Evolutionary conservation across 768 basidiomycete genomes (phyloP), one percentile per base, ranked within the genome.

Genomic region (Lactarius indigo): DNA sequence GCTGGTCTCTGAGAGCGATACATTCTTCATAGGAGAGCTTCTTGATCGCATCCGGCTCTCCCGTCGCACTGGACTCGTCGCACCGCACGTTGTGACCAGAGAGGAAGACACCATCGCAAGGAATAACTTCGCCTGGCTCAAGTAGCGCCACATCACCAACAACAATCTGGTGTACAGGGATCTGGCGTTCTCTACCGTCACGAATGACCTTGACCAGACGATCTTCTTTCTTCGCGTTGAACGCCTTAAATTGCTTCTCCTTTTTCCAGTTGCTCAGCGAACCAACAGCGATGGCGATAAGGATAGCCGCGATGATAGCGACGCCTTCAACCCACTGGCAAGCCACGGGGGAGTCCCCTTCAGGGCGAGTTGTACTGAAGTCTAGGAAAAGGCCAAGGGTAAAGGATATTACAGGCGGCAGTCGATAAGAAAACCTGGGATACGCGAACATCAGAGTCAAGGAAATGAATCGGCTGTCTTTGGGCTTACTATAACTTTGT

Each of bases 211-310:
- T 94, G 75, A 96, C 85, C 69, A 84, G 85, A 30, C 96, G 91
- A 71, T 96, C 97, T 63, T 98, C 96, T 77, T 96, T 96, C 78
- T 96, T 91, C 71, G 91, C 92, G 73, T 98, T 98, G 50, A 99
- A 84, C n/a, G 81, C 82, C 73, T 89, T 87, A 81, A 99, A 99
- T 78, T 98, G 97, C 1, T 88, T 88, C 76, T 99, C 97, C 77
- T 98, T 98, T 77, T 98, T 95, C 90, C 92, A 99, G 77, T 99
- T 97, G 73, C 97, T 98, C 54, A 98, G 70, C 17, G 50, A n/a
- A 17, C 39, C 39, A 39, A 39, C 39, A 39, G 39, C 13, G 15
- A 39, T 1, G 39, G 5, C 39, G 17, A 39, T 17, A 39, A 39
- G 39, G 15, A 39, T 39, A 5, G 39, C 39, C 39, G 15, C 3